A percentile compares a stretch with the other conserved stretches of the same genome.
Evolutionary conservation across 139 green algal species (phyloP).

Genomic region (Volvox reticuliferus): DNA sequence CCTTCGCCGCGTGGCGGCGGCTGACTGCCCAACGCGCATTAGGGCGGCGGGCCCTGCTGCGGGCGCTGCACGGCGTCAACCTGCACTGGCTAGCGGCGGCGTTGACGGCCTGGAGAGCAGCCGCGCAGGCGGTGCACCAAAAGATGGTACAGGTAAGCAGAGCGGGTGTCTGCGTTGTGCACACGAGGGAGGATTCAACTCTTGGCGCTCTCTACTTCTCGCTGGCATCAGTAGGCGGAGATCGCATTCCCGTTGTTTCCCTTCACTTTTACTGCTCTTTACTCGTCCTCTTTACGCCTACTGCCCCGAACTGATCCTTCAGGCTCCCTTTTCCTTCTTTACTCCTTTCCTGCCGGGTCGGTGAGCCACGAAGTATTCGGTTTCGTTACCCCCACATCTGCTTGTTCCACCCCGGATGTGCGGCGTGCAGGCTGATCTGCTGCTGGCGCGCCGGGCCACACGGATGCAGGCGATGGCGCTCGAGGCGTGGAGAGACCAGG

Average conservation of each 20-base stretch:
- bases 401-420: neutral
- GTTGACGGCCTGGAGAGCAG: slow-evolving; percentile 1
- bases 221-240: no score
- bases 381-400: neutral
- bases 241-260: no score
- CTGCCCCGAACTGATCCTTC: no score
- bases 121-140: neutral
- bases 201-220: no score
- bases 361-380: neutral
- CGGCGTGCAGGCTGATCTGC: neutral
- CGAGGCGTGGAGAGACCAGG: slow-evolving; percentile 5
- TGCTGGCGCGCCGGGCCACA: neutral
- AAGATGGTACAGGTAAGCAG: slow-evolving; percentile 7
- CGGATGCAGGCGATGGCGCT: neutral
- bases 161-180: no score
- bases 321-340: no score
- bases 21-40: neutral
- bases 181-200: no score
- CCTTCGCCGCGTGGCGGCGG: neutral
- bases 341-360: neutral
- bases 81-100: neutral
- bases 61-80: neutral
- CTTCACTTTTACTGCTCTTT: no score
- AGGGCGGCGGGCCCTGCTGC: slow-evolving; percentile 6
- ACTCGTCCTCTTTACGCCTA: no score